Conservation (phyloP, 139 green algal genomes). For the Closterium sp. region DNA sequence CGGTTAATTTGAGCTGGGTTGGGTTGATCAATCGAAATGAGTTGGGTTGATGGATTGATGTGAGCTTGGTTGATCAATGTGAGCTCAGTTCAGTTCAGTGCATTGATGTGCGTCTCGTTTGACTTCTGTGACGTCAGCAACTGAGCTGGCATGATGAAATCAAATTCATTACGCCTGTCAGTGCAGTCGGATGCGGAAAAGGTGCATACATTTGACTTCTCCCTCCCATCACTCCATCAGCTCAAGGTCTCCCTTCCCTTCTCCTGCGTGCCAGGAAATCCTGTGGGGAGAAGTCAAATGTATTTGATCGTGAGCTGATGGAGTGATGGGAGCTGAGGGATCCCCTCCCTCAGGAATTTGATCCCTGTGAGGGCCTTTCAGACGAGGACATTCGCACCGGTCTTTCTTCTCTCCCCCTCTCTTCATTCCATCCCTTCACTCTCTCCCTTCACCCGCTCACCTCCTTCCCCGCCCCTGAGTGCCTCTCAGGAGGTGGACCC, state of each 20-base stretch:
- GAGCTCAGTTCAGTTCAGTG: slow-evolving; percentile 76
- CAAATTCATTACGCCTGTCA: slow-evolving; percentile 84
- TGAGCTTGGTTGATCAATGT: slow-evolving; percentile 57
- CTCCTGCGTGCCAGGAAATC: too few species aligned
- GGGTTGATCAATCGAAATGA: slow-evolving; percentile 51
- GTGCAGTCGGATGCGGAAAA: too few species aligned
- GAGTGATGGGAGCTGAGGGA: too few species aligned
- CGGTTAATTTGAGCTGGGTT: slow-evolving; percentile 61
- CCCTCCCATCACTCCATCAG: not conserved
- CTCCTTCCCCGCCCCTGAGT: not conserved
- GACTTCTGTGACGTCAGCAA: too few species aligned
- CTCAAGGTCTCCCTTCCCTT: too few species aligned
- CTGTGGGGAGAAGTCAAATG: too few species aligned
- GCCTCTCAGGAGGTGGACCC: slow-evolving; percentile 58
- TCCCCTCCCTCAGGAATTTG: not conserved
- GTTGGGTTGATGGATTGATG: slow-evolving; percentile 51
- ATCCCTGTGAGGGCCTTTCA: not conserved
- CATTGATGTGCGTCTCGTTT: slow-evolving; percentile 64
- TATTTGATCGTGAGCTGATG: too few species aligned
- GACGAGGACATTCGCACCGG: not conserved
- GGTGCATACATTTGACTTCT: too few species aligned
- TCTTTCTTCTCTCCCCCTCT: not conserved
- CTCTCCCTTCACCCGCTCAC: not conserved
- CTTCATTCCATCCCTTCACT: not conserved
- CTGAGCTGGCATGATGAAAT: slow-evolving; percentile 54